Percentiles rank a stretch among this genome's conserved stretches.
These are phyloP conservation scores for Psophocarpus tetragonolobus DNA, from an alignment of 306 rosid species.

Conservation along the genomic window DNA sequence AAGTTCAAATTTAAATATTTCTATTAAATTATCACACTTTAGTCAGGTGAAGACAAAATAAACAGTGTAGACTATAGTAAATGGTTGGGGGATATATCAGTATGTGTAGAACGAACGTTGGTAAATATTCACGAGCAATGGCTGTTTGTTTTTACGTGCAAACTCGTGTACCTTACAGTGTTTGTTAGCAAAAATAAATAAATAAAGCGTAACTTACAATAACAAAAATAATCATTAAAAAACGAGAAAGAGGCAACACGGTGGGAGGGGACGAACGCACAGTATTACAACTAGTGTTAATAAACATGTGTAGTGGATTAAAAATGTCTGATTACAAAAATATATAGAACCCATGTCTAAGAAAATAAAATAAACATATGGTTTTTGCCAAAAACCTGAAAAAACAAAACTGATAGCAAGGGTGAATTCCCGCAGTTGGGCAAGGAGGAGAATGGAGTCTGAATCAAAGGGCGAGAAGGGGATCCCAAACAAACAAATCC, in stretches of 20 bases:
- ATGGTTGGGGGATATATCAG: not conserved
- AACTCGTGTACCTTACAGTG: not conserved
- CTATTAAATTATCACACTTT: not conserved
- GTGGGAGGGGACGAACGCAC: slow-evolving; percentile 16
- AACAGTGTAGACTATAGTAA: not conserved
- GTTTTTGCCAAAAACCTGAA: slow-evolving; percentile 1
- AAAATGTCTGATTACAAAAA: not conserved
- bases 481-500: slow-evolving; percentile 75
- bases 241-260: not conserved
- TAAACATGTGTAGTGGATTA: not conserved
- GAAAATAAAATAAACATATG: not conserved
- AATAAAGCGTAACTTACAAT: not conserved
- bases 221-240: not conserved
- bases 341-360: not conserved
- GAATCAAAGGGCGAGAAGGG: slow-evolving; percentile 50
- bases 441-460: not conserved
- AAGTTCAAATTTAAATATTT: not conserved
- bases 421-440: not conserved
- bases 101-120: not conserved
- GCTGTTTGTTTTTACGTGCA: not conserved
- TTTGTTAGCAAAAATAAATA: not conserved
- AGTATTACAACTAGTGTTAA: not conserved
- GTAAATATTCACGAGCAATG: not conserved
- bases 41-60: not conserved
- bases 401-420: slow-evolving; percentile 18